Percentiles rank a stretch among this genome's conserved stretches.
Conservation (phyloP, 176 grass and related monocot genomes). For the Elymus sibiricus region DNA sequence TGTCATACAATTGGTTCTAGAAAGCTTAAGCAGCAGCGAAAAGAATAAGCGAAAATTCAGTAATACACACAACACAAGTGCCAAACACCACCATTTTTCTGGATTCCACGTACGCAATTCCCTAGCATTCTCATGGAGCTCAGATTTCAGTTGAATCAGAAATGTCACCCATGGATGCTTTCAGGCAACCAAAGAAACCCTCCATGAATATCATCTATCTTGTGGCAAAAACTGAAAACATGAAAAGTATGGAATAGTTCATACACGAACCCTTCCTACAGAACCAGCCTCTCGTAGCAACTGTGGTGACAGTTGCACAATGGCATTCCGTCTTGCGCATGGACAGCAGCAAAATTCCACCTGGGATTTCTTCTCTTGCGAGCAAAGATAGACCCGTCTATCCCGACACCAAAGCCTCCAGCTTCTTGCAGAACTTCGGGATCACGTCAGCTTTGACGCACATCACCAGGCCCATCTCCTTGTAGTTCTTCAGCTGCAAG, state of each 20-base stretch:
- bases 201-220: background rate
- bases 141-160: too few species aligned
- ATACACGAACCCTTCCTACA: background rate
- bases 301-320: background rate
- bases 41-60: too few species aligned
- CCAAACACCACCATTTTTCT: too few species aligned
- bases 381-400: background rate
- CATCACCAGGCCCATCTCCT: conserved; percentile 74
- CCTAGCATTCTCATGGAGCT: too few species aligned
- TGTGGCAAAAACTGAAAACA: background rate
- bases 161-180: too few species aligned
- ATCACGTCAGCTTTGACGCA: conserved; percentile 58
- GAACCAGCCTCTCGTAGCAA: background rate
- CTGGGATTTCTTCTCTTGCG: background rate
- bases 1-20: too few species aligned
- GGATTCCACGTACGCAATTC: too few species aligned
- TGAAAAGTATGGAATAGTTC: background rate
- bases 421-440: conserved; percentile 49
- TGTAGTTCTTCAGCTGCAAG: conserved; percentile 81
- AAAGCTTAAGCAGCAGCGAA: too few species aligned
- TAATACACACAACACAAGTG: too few species aligned
- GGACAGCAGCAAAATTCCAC: background rate
- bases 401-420: conserved; percentile 42
- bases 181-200: background rate
- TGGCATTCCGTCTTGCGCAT: background rate